Base-by-base conservation (phyloP, 805 yeast genomes). In the Kazachstania viticola region DNA sequence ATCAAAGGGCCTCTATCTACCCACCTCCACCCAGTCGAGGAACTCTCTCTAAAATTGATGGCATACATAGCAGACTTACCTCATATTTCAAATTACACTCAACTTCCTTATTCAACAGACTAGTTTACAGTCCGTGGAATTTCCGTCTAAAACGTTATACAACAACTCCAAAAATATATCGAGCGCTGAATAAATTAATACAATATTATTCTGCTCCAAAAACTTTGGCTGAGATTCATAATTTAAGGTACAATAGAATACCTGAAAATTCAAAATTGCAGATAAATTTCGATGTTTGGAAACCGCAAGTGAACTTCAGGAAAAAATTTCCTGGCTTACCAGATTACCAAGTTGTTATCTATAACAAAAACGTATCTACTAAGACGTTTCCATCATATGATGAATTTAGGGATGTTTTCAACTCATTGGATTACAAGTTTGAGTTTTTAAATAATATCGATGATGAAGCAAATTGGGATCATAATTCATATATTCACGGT, bases 241-340 rank as follows among this genome's bases (percentile, higher is more conserved):
- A 26, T 16, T 25, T 12, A 21, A 17, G 15, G 18, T 9, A 9
- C 4, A 22, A 9, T 4, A 15, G 16, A 30, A 39, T 41, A 0
- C 32, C 34, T 9, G 33, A 32, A 2, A 5, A 16, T 2, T 17
- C 18, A 2, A 4, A 7, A 5, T 55, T 51, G 24, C 34, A 48
- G 4, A 56, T 79, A 3, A 60, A 70, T 0, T 85, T 64, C 44
- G 65, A 79, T 45, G 80, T 82, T 3, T 87, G 95, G 95, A 84
- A 81, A 50, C 96, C 97, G 2, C 61, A 66, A 2, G 66, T 80
- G 0, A 56, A 61, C 3, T 87, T 80, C 59, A 75, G 75, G 36
- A 84, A 84, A 44, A 74, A 72, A 21, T 45, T 49, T 15, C 93
- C 94, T 1, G 74, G 78, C 0, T 28, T 47, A 3, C 94, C 95